Evolutionary conservation across 306 rosid genomes (phyloP), one percentile per base, ranked within the genome.

Genomic region (Notholithocarpus densiflorus): DNA sequence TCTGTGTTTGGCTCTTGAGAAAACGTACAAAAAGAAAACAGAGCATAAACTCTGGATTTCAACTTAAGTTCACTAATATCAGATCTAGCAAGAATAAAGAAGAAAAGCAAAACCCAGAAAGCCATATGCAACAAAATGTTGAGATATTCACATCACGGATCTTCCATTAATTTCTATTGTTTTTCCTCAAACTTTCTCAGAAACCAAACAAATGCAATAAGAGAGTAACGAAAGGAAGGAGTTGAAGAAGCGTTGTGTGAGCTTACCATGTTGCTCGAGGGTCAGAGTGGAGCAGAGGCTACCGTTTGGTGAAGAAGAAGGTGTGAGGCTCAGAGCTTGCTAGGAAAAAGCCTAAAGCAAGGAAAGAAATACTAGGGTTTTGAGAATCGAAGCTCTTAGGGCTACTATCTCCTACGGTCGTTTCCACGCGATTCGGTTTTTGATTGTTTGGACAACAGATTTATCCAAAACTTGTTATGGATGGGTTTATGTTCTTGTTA

Each of bases 111-210:
- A 37, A 37, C 45, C 11, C 45, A 8, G 45, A 37, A 37, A 37
- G 1, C 45, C 0, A 37, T 7, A 7, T 8, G 45, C 45, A 37
- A 37, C 11, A 37, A 37, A 37, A 37, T 0, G 0, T 2, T 11
- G 11, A 37, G 0, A 37, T 37, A 8, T 37, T 37, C 45, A 37
- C 45, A 2, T 37, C 45, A 0, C 3, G 45, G 45, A 37, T 0
- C 0, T 37, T 37, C 11, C 45, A 37, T 0, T 37, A 2, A 0
- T 37, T 37, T 37, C 45, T 37, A 37, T 37, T 37, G 43, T 37
- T 37, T 37, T 37, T 37, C 45, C 45, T 37, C 45, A 37, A 37
- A 37, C 45, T 0, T 37, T 37, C 45, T 7, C 11, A 7, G 31
- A 3, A n/a, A 69, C 20, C 24, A 26, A 20, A 48, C 3, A n/a